Base-by-base conservation (phyloP, 169 alveolate species). In the Plasmodium cynomolgi region DNA sequence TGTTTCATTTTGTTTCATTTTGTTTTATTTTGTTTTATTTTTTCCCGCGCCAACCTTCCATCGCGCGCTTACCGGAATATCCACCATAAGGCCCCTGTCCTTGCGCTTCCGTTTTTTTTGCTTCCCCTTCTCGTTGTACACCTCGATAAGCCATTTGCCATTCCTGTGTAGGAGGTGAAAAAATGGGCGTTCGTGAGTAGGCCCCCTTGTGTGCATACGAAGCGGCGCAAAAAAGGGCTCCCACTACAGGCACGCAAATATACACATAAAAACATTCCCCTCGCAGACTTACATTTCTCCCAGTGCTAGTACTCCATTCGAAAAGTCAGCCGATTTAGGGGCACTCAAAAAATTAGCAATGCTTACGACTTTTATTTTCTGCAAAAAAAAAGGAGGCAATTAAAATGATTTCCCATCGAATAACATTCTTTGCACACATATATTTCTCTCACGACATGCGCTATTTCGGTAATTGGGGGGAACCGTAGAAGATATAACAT, bases 341-440 rank as follows among this genome's bases (percentile, higher is more conserved):
- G 37, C 7, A n/a, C 23, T 54, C n/a, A 9, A 8, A 86, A 34
- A 75, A 54, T 54, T 31, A 39, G 71, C 80, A 34, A 86, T 86
- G 81, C 86, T 75, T 41, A 77, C 86, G 11, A 86, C 72, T 86
- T 86, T 86, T 50, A 74, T 77, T 47, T 37, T 58, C 93, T 86
- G 23, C 8, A 68, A 68, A 68, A 44, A 44, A 44, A 44, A 68
- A 68, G n/a, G 77, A 3, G 37, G 11, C 1, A 68, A 9, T 68
- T 20, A 68, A 68, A 68, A 68, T 26, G 2, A 26, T 20, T 26
- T 23, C 13, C 13, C 37, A 68, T 68, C 6, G 17, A 68, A n/a
- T 20, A 68, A 7, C n/a, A 20, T 68, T n/a, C n/a, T 68, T 6
- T 68, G n/a, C 77, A 68, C 20, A 13, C 8, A 17, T 50, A 17